Evolutionary conservation across 2,329 filamentous ascomycete genomes (phyloP).

Genomic region (Aspergillus puulaauensis): DNA sequence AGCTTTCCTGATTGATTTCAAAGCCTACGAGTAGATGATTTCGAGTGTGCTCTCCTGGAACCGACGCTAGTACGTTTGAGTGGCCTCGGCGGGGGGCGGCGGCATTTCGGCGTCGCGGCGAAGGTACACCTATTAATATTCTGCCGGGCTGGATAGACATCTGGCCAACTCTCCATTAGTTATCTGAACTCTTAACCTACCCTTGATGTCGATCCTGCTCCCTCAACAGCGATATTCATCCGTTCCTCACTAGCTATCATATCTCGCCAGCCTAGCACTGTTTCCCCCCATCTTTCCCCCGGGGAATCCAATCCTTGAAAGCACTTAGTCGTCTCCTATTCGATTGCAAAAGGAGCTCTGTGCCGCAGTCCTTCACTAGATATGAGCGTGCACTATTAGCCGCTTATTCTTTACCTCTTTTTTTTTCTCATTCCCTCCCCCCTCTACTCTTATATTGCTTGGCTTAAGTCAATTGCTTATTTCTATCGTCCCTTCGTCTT

Average conservation of each 20-base stretch:
- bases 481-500: slow-evolving; percentile 9
- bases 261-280: background rate
- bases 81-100: slow-evolving; percentile 15
- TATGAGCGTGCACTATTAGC: slow-evolving; percentile 14
- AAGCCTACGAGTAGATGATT: background rate
- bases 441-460: slow-evolving; percentile 12
- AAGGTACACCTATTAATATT: slow-evolving; percentile 13
- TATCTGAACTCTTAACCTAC: slow-evolving; percentile 3
- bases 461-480: background rate
- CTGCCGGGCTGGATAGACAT: slow-evolving; percentile 17
- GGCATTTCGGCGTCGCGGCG: slow-evolving; percentile 7
- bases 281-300: background rate
- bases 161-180: slow-evolving; percentile 24
- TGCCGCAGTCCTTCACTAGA: slow-evolving; percentile 8
- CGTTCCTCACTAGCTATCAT: background rate
- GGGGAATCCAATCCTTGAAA: background rate
- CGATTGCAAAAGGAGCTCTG: slow-evolving; percentile 7
- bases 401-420: slow-evolving; percentile 10
- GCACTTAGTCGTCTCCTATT: background rate
- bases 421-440: background rate
- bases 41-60: background rate
- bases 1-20: background rate
- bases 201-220: slow-evolving; percentile 6
- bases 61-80: background rate
- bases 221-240: background rate